These are phyloP conservation scores for Parietaria judaica DNA, from an alignment of 306 rosid genomes.

Conservation along the genomic window DNA sequence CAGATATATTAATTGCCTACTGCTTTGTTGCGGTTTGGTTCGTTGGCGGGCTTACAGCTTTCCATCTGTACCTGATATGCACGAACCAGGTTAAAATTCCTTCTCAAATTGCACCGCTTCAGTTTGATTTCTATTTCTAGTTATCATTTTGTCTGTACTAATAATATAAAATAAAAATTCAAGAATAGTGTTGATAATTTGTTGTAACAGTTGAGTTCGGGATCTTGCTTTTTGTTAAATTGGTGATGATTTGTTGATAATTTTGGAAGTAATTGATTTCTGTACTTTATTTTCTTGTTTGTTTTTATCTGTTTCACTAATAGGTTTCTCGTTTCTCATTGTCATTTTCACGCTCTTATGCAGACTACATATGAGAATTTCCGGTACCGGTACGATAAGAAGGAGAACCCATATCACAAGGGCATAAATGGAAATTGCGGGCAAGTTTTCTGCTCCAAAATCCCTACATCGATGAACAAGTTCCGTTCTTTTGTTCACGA, in stretches of 20 bases:
- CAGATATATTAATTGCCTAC: constrained; percentile 58
- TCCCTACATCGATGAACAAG: constrained; percentile 42
- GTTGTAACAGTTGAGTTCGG: too few species aligned
- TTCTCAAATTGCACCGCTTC: too few species aligned
- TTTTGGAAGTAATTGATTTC: too few species aligned
- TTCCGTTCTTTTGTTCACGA: constrained; percentile 46
- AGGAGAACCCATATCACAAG: constrained; percentile 64
- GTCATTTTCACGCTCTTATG: constrained; percentile 11
- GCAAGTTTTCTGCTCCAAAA: constrained; percentile 56
- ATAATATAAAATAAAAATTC: too few species aligned
- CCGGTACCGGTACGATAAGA: constrained; percentile 71
- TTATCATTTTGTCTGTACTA: too few species aligned
- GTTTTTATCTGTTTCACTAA: neutral
- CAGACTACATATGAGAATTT: constrained; percentile 98
- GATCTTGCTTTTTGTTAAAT: too few species aligned
- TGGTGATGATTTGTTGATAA: too few species aligned
- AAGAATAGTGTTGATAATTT: too few species aligned
- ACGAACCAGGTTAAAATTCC: constrained; percentile 63
- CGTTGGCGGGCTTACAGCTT: constrained; percentile 89
- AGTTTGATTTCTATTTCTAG: too few species aligned
- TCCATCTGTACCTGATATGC: constrained; percentile 79
- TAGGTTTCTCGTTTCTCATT: neutral
- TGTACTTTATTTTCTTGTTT: too few species aligned
- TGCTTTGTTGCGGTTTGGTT: constrained; percentile 87
- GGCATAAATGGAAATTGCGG: constrained; percentile 42